Percentiles rank a stretch among this genome's conserved stretches.
Conservation (phyloP, 2,329 filamentous ascomycete genomes). For the Sclerotinia subarctica region DNA sequence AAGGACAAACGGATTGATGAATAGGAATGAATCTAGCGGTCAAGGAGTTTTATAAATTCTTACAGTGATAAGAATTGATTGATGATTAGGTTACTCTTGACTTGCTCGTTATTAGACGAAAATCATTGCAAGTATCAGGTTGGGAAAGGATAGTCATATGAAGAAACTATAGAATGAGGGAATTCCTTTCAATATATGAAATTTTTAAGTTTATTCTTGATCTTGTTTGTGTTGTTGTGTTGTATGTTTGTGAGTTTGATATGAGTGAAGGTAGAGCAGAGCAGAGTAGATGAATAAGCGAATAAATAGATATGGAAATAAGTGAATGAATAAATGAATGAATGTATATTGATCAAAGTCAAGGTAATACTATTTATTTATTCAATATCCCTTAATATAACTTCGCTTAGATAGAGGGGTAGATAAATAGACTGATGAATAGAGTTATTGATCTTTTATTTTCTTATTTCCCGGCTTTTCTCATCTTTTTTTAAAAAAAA, state of each 20-base stretch:
- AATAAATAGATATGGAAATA: no score
- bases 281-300: neutral
- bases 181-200: constrained; percentile 7
- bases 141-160: neutral
- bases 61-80: neutral
- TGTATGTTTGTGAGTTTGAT: neutral
- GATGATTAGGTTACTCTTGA: neutral
- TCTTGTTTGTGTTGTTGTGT: neutral
- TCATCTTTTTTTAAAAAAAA: no score
- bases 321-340: no score
- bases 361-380: no score
- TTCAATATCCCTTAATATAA: no score
- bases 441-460: no score
- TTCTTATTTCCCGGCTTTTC: no score
- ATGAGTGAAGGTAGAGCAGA: neutral
- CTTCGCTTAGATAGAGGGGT: no score
- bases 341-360: no score
- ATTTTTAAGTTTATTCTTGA: neutral
- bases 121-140: neutral
- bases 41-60: neutral
- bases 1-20: neutral
- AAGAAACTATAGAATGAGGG: neutral
- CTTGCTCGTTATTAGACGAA: neutral
- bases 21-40: neutral
- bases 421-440: no score